These are phyloP conservation scores for Globisporangium lucens DNA, from an alignment of 352 stramenopile species.

Conservation along the genomic window DNA sequence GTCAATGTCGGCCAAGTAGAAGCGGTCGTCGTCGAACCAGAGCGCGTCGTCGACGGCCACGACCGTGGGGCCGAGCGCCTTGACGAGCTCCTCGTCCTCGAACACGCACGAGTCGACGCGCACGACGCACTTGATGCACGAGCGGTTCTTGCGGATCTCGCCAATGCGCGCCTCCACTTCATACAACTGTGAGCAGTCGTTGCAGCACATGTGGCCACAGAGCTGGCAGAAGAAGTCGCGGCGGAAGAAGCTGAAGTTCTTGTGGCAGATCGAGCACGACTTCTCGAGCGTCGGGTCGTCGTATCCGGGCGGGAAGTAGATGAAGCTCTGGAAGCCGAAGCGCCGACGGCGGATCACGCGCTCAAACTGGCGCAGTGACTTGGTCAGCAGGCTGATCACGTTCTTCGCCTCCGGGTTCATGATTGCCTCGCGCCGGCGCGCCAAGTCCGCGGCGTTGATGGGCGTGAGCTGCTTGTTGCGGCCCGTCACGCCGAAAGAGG, in stretches of 20 bases:
- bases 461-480: constrained; percentile 7
- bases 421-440: constrained; percentile 32
- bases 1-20: constrained; percentile 13
- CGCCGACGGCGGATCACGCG: constrained; percentile 63
- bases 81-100: constrained; percentile 43
- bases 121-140: constrained; percentile 41
- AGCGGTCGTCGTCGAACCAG: constrained; percentile 33
- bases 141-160: constrained; percentile 37
- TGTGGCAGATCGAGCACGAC: constrained; percentile 44
- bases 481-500: constrained; percentile 29
- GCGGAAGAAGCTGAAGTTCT: constrained; percentile 43
- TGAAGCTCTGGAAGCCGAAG: constrained; percentile 65
- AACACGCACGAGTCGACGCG: constrained; percentile 44
- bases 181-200: constrained; percentile 40
- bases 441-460: constrained; percentile 26
- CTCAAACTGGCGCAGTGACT: constrained; percentile 57
- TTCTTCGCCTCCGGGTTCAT: constrained; percentile 62
- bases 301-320: constrained; percentile 50
- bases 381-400: constrained; percentile 54
- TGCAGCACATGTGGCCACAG: constrained; percentile 42
- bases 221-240: constrained; percentile 52
- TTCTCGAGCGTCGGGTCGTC: constrained; percentile 25
- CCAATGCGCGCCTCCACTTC: constrained; percentile 41
- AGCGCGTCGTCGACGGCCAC: constrained; percentile 34
- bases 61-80: constrained; percentile 40